Evolutionary conservation across 2,329 filamentous ascomycete species (phyloP).

Genomic region (Microcyclosporella mali): DNA sequence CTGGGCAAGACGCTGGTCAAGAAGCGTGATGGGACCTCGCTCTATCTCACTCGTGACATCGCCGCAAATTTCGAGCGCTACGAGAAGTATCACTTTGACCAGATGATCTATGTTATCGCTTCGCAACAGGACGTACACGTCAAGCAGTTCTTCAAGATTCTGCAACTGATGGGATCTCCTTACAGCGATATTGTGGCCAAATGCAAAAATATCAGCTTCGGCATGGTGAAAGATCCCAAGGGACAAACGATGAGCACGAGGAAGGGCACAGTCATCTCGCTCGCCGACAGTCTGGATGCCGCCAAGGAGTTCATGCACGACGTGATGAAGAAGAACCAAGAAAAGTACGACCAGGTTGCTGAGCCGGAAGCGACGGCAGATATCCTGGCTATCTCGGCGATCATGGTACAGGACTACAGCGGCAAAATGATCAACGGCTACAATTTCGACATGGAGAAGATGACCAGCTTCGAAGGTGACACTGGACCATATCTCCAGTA

Average conservation of each 20-base stretch:
- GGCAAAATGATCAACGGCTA: slow-evolving; percentile 78
- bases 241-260: slow-evolving; percentile 57
- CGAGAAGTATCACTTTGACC: slow-evolving; percentile 57
- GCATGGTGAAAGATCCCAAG: slow-evolving; percentile 49
- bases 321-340: slow-evolving; percentile 83
- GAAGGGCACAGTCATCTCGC: slow-evolving; percentile 47
- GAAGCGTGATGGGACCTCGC: slow-evolving; percentile 60
- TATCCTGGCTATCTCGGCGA: slow-evolving; percentile 82
- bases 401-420: slow-evolving; percentile 98
- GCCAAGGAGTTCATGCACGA: slow-evolving; percentile 96
- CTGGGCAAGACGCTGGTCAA: slow-evolving; percentile 62
- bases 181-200: slow-evolving; percentile 49
- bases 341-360: slow-evolving; percentile 85
- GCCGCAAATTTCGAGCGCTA: slow-evolving; percentile 59
- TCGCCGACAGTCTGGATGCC: slow-evolving; percentile 45
- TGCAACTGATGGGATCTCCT: slow-evolving; percentile 55
- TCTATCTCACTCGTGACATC: slow-evolving; percentile 65
- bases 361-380: slow-evolving; percentile 78
- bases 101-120: slow-evolving; percentile 63
- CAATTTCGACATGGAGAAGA: slow-evolving; percentile 70
- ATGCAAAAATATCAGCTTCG: slow-evolving; percentile 60
- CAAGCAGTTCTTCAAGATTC: slow-evolving; percentile 60
- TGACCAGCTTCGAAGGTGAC: slow-evolving; percentile 80
- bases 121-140: slow-evolving; percentile 60
- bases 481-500: slow-evolving; percentile 83